Evolutionary conservation across 1,284 basidiomycete genomes (phyloP), one percentile per base, ranked within the genome.

Genomic region (Irpex rosettiformis): DNA sequence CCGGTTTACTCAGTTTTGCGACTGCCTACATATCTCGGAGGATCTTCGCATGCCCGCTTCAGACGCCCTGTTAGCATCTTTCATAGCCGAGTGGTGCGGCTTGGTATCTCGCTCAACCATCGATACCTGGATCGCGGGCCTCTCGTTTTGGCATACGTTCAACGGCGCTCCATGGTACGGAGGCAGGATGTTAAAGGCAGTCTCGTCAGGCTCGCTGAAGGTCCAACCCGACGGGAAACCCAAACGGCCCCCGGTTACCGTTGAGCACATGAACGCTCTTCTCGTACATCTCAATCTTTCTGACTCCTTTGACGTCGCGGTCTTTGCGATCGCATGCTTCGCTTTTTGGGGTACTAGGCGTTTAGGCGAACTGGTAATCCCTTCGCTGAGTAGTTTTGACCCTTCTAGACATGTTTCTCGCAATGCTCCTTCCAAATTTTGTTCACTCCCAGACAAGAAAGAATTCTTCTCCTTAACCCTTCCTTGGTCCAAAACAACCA

Each of bases 1-100:
- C 0, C 64, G 68, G 0, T 77, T 74, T 57, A 62, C 64, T 1
- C 69, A 75, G 53, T 75, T 72, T 56, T 76, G 74, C 54, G 70
- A 77, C 64, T 28, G 57, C 1, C 42, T 57, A n/a, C 22, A 47
- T 0, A 66, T 77, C 3, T 42, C 61, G 1, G 73, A 77, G 51
- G 48, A 57, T 0, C 8, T 4, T 0, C 65, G 72, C 2, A 75
- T 77, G 72, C 76, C 75, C 0, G 74, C 74, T 0, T 62, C 65
- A 0, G 55, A 63, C 2, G 49, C 56, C 0, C 60, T 77, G 0
- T 58, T 77, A 0, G 58, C 65, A 0, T 63, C 65, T 0, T 76
- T 76, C 52, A 54, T 64, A 6, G 56, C 64, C 1, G 13, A 47
- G 1, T 49, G 40, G 21, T 25, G 27, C 3, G 63, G 63, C 2